Conservation (phyloP, 345 rosid genomes). For the Camelina hispida region DNA sequence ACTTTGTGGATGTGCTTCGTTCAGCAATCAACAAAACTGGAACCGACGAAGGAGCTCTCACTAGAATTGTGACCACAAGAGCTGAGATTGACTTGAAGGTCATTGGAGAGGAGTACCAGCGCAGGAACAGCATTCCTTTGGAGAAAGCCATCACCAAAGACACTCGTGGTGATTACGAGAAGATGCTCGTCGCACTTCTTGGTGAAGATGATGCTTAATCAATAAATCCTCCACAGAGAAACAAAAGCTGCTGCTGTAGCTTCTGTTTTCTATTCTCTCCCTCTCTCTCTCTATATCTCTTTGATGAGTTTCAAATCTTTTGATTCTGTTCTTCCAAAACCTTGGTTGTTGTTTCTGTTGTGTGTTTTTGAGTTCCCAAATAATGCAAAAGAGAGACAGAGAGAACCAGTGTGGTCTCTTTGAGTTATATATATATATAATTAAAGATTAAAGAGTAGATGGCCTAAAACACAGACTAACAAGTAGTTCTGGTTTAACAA, state of each 20-base stretch:
- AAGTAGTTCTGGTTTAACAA: conserved; percentile 8
- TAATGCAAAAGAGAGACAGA: conserved; percentile 32
- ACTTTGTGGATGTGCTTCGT: conserved; percentile 71
- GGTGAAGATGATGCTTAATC: conserved; percentile 61
- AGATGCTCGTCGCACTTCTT: conserved; percentile 64
- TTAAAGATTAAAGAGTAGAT: conserved; percentile 5
- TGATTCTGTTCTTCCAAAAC: conserved; percentile 20
- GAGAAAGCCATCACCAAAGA: conserved; percentile 65
- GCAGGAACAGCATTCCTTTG: conserved; percentile 62
- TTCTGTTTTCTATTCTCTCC: neutral
- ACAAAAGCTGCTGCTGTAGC: conserved; percentile 3
- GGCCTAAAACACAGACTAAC: conserved; percentile 8
- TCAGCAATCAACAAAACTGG: conserved; percentile 69
- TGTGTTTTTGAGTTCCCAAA: conserved; percentile 28
- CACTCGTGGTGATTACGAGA: conserved; percentile 71
- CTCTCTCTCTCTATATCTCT: conserved; percentile 18
- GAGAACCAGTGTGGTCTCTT: conserved; percentile 34
- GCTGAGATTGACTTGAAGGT: conserved; percentile 73
- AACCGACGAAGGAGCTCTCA: conserved; percentile 84
- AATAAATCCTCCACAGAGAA: conserved; percentile 26
- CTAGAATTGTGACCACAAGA: conserved; percentile 76
- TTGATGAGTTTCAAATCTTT: conserved; percentile 19
- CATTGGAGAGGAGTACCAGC: conserved; percentile 68
- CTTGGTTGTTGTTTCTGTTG: conserved; percentile 26
- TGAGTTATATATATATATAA: conserved; percentile 20